These are phyloP conservation scores for Kodamaea sp. DNA, from an alignment of 1,139 yeast genomes.

Conservation along the genomic window DNA sequence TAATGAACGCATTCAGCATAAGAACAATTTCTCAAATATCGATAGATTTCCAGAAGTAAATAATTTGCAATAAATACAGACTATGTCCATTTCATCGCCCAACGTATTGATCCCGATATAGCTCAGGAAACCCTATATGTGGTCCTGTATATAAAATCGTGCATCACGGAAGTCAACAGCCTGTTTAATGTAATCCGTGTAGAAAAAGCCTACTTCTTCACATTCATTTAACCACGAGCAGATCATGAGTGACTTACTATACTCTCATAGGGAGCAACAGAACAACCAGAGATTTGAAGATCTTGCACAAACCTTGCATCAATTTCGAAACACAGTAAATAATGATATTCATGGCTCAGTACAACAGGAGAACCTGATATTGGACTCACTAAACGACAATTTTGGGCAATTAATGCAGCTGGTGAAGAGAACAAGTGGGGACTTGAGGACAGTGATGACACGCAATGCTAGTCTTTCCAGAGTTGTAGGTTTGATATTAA, in stretches of 20 bases:
- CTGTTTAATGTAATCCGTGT: no score
- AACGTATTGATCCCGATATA: no score
- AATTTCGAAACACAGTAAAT: conserved; percentile 46
- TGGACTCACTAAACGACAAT: conserved; percentile 60
- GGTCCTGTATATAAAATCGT: no score
- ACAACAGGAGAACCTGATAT: conserved; percentile 41
- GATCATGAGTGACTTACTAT: conserved; percentile 37
- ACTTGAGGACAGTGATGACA: conserved; percentile 55
- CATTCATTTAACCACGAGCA: no score
- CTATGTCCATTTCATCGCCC: no score
- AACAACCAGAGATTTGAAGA: conserved; percentile 48
- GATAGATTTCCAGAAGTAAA: conserved; percentile 32
- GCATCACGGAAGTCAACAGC: no score
- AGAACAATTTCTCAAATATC: conserved; percentile 34
- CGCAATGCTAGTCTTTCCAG: conserved; percentile 46
- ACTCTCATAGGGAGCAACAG: conserved; percentile 47
- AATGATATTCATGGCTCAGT: conserved; percentile 46
- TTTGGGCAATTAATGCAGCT: conserved; percentile 61
- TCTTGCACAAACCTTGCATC: conserved; percentile 46
- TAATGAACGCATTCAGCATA: conserved; percentile 1
- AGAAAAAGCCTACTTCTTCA: no score
- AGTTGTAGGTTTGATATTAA: conserved; percentile 50
- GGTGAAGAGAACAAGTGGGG: conserved; percentile 66
- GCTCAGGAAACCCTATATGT: no score
- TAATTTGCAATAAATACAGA: conserved; percentile 16